Base-by-base conservation (phyloP, 2,329 filamentous ascomycete genomes). In the Xylaria sp. region DNA sequence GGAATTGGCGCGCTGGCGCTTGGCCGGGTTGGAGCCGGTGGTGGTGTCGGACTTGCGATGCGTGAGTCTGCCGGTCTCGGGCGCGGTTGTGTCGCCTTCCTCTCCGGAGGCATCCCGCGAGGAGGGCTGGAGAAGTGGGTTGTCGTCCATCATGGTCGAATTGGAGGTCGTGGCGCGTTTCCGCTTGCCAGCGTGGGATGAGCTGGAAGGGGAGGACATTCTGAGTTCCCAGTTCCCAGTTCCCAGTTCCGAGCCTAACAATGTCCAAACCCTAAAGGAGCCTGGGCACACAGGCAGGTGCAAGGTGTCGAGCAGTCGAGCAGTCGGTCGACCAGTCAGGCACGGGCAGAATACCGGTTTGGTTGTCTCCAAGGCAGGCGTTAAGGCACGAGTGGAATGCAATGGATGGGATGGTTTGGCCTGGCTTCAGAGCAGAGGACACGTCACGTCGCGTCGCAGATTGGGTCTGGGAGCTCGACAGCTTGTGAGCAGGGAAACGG, bases 31-130 rank as follows among this genome's bases (percentile, higher is more conserved):
- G 68, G 82, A 53, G 54, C 47, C 22, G 11, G 80, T 79, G 58
- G 79, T 75, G 61, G 69, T 70, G 69, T 84, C 82, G 47, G 83
- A 80, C 78, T 89, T 89, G 77, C 87, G 86, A 78, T 88, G 86
- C 73, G 87, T 87, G 63, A 77, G 69, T 67, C 83, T 82, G 61
- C 79, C 81, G 49, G 84, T 85, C 77, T 90, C 86, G 68, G 86
- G 86, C 59, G 91, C 87, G 17, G 90, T 90, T 72, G 92, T 92
- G 74, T 91, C 90, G 74, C 88, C 90, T 77, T 95, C 93, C 81
- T 97, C 92, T 71, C 86, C 92, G 17, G 92, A 95, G 67, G 92
- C 92, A 81, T 96, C 92, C 77, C 92, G 88, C 39, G 92, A 94
- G 20, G 92, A 93, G 39, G 91, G 86, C 78, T 90, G 88, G 72